Base-by-base conservation (phyloP, 2,329 filamentous ascomycete genomes). In the Elsinoe batatas region DNA sequence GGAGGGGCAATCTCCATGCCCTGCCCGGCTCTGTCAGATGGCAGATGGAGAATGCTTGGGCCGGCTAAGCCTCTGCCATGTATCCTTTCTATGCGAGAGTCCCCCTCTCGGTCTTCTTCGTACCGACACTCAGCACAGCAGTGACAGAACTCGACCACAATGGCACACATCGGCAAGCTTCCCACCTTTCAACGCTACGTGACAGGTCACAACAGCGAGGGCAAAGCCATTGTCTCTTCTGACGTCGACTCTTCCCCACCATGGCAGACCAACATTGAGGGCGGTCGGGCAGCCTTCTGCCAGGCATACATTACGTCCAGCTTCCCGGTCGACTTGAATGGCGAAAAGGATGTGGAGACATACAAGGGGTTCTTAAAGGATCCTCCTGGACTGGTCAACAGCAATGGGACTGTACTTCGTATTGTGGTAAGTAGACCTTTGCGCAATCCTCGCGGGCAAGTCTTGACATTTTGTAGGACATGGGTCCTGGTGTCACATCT, bases 241-340 rank as follows among this genome's bases (percentile, higher is more conserved):
- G 46, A 57, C 3, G 53, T 64, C 6, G 61, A 60, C 10, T 63
- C 65, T 26, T 53, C 57, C n/a, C 61, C 61, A 6, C 51, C 56
- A 11, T 60, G 56, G 54, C 59, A 69, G 51, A 53, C 64, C 26
- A 65, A 66, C 54, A 64, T 69, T 35, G 71, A 74, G 57, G 58
- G 58, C 20, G 63, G 60, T 3, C 70, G 71, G 30, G 73, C 73
- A 13, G 65, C 66, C 3, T 79, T 79, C 61, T 71, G 69, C 30
- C 72, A 79, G 32, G 70, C 69, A 57, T 80, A 79, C 65, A 72
- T 74, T 6, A 75, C 78, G 3, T 70, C 72, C 46, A 64, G 69
- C 46, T 74, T 72, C 40, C 76, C 77, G 0, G 72, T 74, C 17
- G 62, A 74, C 50, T 65, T 81, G 59, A 68, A 69, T 60, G 60